Base-by-base conservation (phyloP, 2,329 filamentous ascomycete genomes). In the Didymellaceae sp. region DNA sequence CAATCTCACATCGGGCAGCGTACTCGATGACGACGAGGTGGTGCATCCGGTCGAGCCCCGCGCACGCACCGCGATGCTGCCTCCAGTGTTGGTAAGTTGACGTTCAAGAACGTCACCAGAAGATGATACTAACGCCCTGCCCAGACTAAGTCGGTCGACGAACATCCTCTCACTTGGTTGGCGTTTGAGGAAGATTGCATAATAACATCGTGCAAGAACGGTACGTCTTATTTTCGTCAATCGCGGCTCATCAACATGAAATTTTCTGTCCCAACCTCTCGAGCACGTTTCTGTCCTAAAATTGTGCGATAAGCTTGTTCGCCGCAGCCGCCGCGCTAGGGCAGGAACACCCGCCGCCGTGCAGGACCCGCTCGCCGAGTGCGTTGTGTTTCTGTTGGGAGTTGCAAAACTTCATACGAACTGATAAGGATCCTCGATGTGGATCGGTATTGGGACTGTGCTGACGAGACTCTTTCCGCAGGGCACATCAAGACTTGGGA, bases 101-200 rank as follows among this genome's bases (percentile, higher is more conserved):
- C 18, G 18, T 26, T 37, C 38, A 47, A 17, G 28, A 38, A 32
- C 24, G 37, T 43, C 42, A 50, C 31, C 13, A 20, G 45, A 17
- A 35, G 10, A 14, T 30, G 34, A 24, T 32, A 34, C 45, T 40
- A 47, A 54, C 42, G 31, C 20, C 25, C 24, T 22, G 30, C 39
- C 46, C 63, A 92, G 90, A 84, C 88, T 38, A 97, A 96, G 73
- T 79, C 83, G 10, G 85, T 96, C 26, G 91, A 96, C 71, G 85
- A 87, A 54, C 91, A 97, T 73, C 91, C 92, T 44, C 79, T 96
- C 35, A 90, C 86, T 71, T 96, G 92, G 88, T 75, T 99, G 30
- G 89, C 87, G n/a, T 99, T 99, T 65, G 92, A 93, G 45, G 88
- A 97, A 70, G 87, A 96, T 64, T 88, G 88, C 57, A 96, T 99